Conservation (phyloP, 305 asterid species). For the Petunia hybrid region DNA sequence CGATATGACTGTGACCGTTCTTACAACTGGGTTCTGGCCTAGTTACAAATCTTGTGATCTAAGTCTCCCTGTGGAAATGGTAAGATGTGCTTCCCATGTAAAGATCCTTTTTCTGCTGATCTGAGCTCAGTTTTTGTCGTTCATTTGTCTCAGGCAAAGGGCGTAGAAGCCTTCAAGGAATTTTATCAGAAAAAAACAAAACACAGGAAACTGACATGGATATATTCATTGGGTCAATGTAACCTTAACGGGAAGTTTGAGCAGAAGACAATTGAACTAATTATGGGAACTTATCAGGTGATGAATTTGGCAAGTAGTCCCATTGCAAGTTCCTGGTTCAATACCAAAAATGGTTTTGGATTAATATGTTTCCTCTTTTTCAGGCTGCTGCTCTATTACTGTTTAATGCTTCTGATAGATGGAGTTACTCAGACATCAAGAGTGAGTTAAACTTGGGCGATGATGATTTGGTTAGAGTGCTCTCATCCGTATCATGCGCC, state of each 20-base stretch:
- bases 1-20: conserved; percentile 55
- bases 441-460: conserved; percentile 55
- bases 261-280: conserved; percentile 51
- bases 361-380: not conserved
- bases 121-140: conserved; percentile 15
- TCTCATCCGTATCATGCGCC: conserved; percentile 64
- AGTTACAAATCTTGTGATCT: conserved; percentile 53
- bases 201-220: conserved; percentile 61
- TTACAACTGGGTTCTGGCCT: conserved; percentile 67
- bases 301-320: conserved; percentile 5
- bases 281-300: conserved; percentile 62
- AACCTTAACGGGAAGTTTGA: conserved; percentile 54
- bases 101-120: not conserved
- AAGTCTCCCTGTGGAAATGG: conserved; percentile 62
- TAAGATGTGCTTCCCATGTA: conserved; percentile 26
- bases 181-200: conserved; percentile 49
- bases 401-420: conserved; percentile 51
- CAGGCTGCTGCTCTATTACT: conserved; percentile 64
- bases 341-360: not conserved
- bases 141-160: conserved; percentile 51
- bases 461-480: conserved; percentile 58
- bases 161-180: conserved; percentile 61
- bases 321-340: conserved; percentile 1
- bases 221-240: conserved; percentile 61
- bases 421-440: conserved; percentile 58